Conservation (phyloP, 441 rosid genomes). For the Melianthus villosus region DNA sequence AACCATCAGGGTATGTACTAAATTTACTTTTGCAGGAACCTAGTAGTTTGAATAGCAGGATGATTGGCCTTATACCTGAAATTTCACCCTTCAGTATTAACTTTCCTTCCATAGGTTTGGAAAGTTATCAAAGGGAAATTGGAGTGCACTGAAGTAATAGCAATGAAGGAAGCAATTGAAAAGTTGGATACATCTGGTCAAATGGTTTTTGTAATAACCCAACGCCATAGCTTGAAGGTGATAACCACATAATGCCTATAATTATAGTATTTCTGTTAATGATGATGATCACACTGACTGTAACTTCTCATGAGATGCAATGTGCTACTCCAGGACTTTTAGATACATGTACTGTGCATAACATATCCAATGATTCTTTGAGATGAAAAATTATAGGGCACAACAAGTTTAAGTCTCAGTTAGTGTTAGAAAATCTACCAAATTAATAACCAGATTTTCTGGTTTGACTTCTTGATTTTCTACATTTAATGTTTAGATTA, state of each 20-base stretch:
- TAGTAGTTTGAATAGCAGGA: not conserved
- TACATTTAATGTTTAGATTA: no score
- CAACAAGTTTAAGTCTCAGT: not conserved
- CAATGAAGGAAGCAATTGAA: constrained; percentile 41
- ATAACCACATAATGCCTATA: not conserved
- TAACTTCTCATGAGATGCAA: not conserved
- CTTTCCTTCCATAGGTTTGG: constrained; percentile 42
- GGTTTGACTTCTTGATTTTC: no score
- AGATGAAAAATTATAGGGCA: no score
- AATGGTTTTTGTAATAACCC: constrained; percentile 34
- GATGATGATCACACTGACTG: not conserved
- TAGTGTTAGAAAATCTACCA: not conserved
- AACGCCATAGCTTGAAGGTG: constrained; percentile 57
- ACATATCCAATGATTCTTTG: no score
- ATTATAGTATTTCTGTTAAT: not conserved
- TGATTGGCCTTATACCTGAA: not conserved
- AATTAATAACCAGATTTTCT: no score
- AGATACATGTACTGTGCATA: not conserved
- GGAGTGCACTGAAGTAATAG: constrained; percentile 56
- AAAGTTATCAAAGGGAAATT: constrained; percentile 42
- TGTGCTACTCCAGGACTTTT: not conserved
- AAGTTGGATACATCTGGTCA: constrained; percentile 41
- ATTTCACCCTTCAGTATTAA: not conserved
- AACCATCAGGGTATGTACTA: constrained; percentile 40
- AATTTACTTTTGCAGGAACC: not conserved